Evolutionary conservation across 2,329 filamentous ascomycete species (phyloP).

Genomic region (Fulvia fulva): DNA sequence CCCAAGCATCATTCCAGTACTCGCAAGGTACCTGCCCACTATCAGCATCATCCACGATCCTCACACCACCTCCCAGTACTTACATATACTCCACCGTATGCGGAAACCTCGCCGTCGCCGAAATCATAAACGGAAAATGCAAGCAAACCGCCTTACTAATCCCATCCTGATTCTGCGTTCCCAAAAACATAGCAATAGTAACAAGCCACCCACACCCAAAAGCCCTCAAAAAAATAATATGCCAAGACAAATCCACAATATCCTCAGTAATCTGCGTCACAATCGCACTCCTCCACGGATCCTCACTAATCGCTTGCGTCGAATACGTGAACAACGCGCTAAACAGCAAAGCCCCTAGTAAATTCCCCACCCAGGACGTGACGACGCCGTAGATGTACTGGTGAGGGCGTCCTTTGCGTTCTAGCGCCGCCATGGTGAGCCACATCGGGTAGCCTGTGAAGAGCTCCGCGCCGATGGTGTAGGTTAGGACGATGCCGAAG

Average conservation of each 20-base stretch:
- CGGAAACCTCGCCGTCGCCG: slow-evolving; percentile 24
- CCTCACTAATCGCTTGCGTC: slow-evolving; percentile 19
- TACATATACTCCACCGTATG: slow-evolving; percentile 32
- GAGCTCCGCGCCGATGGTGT: slow-evolving; percentile 29
- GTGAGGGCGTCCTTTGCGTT: slow-evolving; percentile 17
- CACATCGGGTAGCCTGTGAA: slow-evolving; percentile 33
- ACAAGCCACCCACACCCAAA: slow-evolving; percentile 30
- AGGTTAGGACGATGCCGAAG: slow-evolving; percentile 27
- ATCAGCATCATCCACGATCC: not conserved
- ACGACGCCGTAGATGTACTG: slow-evolving; percentile 19
- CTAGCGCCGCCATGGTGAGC: slow-evolving; percentile 26
- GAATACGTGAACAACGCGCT: slow-evolving; percentile 16
- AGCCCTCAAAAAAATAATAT: slow-evolving; percentile 27
- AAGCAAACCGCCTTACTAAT: slow-evolving; percentile 29
- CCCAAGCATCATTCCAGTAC: slow-evolving; percentile 25
- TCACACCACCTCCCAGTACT: not conserved
- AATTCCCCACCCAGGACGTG: slow-evolving; percentile 23
- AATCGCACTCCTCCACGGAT: slow-evolving; percentile 22
- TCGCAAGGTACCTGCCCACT: slow-evolving; percentile 17
- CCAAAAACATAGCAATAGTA: slow-evolving; percentile 30
- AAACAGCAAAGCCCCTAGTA: slow-evolving; percentile 22
- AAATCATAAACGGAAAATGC: slow-evolving; percentile 29
- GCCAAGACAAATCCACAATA: slow-evolving; percentile 25
- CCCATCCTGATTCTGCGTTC: slow-evolving; percentile 30
- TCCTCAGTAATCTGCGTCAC: slow-evolving; percentile 21